phyloP scores from a whole-genome alignment of 129 eudicot genomes.

The Centrapalus pauciflorus region DNA sequence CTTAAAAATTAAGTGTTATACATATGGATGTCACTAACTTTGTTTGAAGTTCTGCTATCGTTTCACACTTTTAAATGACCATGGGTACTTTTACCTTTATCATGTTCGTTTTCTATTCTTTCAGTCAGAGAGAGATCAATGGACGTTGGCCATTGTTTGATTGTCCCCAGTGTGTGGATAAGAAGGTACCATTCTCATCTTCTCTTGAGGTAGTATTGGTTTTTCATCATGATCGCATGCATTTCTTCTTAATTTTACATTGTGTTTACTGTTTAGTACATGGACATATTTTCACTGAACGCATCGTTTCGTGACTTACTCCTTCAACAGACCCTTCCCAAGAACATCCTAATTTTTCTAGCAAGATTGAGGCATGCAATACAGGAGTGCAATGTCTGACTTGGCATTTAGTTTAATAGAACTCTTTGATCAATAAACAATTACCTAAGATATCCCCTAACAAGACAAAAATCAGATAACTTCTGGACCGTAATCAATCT shows the following conservation, averaged over 20 bases:
- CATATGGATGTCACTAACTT: neutral
- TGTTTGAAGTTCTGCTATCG: neutral
- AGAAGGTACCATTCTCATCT: slow-evolving; percentile 28
- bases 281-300: neutral
- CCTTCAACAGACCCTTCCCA: neutral
- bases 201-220: neutral
- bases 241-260: neutral
- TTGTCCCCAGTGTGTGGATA: slow-evolving; percentile 38
- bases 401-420: neutral
- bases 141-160: slow-evolving; percentile 36
- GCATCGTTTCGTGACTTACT: neutral
- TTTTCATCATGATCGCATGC: neutral
- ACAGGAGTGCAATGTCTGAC: neutral
- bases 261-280: neutral
- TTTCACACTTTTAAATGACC: neutral
- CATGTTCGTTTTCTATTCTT: slow-evolving; percentile 20
- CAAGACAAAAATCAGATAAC: neutral
- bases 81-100: neutral
- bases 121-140: slow-evolving; percentile 31
- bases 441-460: too few species aligned
- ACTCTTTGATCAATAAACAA: too few species aligned
- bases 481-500: neutral
- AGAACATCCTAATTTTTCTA: neutral
- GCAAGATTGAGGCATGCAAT: neutral
- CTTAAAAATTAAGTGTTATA: neutral